Evolutionary conservation across 192 early-diverging fungal genomes (phyloP).

Genomic region (Ambispora gerdemannii): DNA sequence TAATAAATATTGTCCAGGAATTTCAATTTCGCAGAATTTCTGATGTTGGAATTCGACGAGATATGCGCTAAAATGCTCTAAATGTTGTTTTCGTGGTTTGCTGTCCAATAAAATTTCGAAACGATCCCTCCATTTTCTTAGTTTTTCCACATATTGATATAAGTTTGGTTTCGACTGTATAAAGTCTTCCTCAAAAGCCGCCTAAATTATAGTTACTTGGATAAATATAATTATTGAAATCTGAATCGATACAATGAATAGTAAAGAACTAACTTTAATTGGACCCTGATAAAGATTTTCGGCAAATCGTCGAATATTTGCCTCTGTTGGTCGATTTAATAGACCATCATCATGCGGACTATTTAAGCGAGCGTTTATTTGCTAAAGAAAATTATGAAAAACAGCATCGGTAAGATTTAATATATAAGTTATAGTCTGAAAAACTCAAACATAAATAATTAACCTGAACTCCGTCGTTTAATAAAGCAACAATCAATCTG

Average conservation of each 20-base stretch:
- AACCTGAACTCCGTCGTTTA: slow-evolving; percentile 89
- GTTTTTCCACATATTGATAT: slow-evolving; percentile 74
- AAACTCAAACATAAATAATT: no score
- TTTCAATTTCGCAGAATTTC: slow-evolving; percentile 98
- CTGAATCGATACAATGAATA: slow-evolving; percentile 2
- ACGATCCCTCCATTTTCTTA: slow-evolving; percentile 92
- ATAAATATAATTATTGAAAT: not conserved
- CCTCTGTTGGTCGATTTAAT: slow-evolving; percentile 65
- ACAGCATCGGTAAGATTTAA: not conserved
- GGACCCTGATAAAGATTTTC: slow-evolving; percentile 79
- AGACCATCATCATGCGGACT: slow-evolving; percentile 61
- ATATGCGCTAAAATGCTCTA: slow-evolving; percentile 88
- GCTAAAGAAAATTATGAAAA: slow-evolving; percentile 57
- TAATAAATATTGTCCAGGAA: slow-evolving; percentile 95
- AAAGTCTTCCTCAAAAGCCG: slow-evolving; percentile 90
- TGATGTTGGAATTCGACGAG: slow-evolving; percentile 97
- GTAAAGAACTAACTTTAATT: slow-evolving; percentile 51
- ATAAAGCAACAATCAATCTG: slow-evolving; percentile 84
- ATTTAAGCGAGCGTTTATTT: slow-evolving; percentile 59
- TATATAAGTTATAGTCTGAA: no score
- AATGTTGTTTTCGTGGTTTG: slow-evolving; percentile 75
- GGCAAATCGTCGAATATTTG: slow-evolving; percentile 85
- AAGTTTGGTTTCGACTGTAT: slow-evolving; percentile 83
- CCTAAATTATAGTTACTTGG: slow-evolving; percentile 31
- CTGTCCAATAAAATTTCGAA: slow-evolving; percentile 82